phyloP scores from a whole-genome alignment of 495 filamentous ascomycete genomes.

The Lichenothelia convexa region DNA sequence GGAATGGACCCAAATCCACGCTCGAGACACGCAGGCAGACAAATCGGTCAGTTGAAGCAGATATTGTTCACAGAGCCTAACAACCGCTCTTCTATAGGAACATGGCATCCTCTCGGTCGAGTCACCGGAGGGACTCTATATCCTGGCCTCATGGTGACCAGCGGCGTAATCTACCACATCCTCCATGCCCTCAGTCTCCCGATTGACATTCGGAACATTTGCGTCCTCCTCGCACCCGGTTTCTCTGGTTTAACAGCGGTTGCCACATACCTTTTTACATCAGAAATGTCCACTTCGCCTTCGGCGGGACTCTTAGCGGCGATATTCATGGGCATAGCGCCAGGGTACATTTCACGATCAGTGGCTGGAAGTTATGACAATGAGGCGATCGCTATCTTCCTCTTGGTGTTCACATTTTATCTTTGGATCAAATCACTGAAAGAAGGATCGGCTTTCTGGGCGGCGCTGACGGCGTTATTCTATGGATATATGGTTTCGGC shows the following conservation, averaged over 20 bases:
- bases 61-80: neutral
- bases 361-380: constrained; percentile 99
- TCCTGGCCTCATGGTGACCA: constrained; percentile 97
- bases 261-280: constrained; percentile 88
- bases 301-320: constrained; percentile 92
- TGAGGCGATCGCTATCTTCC: constrained; percentile 97
- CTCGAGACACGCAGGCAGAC: too few relatives aligned
- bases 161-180: constrained; percentile 87
- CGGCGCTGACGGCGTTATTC: constrained; percentile 82
- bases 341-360: constrained; percentile 92
- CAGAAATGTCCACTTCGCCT: constrained; percentile 81
- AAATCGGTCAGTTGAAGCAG: too few relatives aligned
- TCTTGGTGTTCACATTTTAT: constrained; percentile 96
- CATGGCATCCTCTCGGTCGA: constrained; percentile 97
- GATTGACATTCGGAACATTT: constrained; percentile 97
- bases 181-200: constrained; percentile 83
- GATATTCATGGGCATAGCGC: constrained; percentile 90
- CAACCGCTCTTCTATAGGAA: constrained; percentile 34
- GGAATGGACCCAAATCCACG: constrained; percentile 5
- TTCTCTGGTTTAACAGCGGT: constrained; percentile 93
- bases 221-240: constrained; percentile 84
- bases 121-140: constrained; percentile 98
- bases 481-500: constrained; percentile 99
- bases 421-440: constrained; percentile 98
- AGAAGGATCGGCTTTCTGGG: constrained; percentile 89